Evolutionary conservation across 2,329 filamentous ascomycete species (phyloP), one percentile per base, ranked within the genome.

Genomic region (Monosporascus sp.): DNA sequence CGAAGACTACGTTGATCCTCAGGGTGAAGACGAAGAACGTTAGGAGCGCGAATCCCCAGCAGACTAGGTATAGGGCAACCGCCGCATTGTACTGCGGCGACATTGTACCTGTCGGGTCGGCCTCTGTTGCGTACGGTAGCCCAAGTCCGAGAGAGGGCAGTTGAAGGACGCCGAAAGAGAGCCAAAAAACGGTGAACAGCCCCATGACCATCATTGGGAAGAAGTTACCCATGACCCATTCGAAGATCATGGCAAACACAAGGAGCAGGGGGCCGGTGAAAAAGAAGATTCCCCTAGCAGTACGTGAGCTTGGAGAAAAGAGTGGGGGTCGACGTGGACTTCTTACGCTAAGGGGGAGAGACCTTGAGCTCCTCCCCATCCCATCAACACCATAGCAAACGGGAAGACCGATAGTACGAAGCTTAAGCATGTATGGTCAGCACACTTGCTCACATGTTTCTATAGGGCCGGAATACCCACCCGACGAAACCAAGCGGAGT

Each of bases 341-440:
- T 11, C 31, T 55, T 64, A 71, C 64, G 65, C 68, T 44, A 72
- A 64, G 3, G 70, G 69, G 0, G 65, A 55, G 26, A 68, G 57
- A 0, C 68, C 69, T 14, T 58, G 35, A 2, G 68, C 67, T 17
- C 69, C 70, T 49, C 68, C 70, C 68, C 69, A 72, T 14, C 69
- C 69, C 69, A 72, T 72, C 49, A 69, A 57, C 5, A 67, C 58
- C 58, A 71, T 70, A 4, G 64, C 62, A 48, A 72, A 72, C 5
- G 70, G 70, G 19, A 68, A 71, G 1, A 68, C 69, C 3, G 69
- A 69, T 44, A 72, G 70, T 3, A 70, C 69, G 55, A 72, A 71
- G 16, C 69, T 71, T 50, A 46, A 48, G 17, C 11, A 46, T 11
- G 26, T 7, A 46, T 7, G 40, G 37, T 60, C 38, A 58, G 48